Base-by-base conservation (phyloP, 148 eudicot genomes). In the Persicaria maculosa region DNA sequence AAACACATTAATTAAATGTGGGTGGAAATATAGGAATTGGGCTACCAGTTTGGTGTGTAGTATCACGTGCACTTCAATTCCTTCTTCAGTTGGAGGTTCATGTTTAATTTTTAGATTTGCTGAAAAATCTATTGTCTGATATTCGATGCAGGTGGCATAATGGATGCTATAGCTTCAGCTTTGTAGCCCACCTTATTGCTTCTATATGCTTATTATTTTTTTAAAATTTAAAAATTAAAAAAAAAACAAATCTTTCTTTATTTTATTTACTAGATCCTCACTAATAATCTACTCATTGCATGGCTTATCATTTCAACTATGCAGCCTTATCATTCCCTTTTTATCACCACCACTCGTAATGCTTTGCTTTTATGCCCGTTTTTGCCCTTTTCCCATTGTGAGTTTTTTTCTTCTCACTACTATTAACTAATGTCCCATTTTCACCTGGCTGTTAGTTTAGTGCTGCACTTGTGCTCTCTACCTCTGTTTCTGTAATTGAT, bases 221-320 rank as follows among this genome's bases (percentile, higher is more conserved):
- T 22, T 22, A 0, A 22, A 22, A 22, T 0, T 22, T 22, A 22
- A 22, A 22, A 22, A 22, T 22, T 22, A 22, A 22, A 22, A 22
- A n/a, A n/a, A n/a, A 22, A 22, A 22, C 22, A 22, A 22, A 70
- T 71, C 44, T 71, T 71, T 7, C 44, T 31, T 9, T 71, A 19
- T n/a, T 50, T 46, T 5, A 16, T 55, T 55, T 71, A 47, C 48
- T 47, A 40, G 43, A 44, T 46, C 74, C 74, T 71, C 74, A 47
- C 74, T 71, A 71, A 71, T 71, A 71, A 48, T 55, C 74, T 50
- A 47, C 74, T 71, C 74, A 71, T 71, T 71, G 74, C 74, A 71
- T 50, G 55, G 40, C 57, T 71, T 71, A 50, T 71, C 57, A 48
- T 71, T 22, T 22, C 57, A 71, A 48, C 55, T 71, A 25, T 71